Conservation (phyloP, 805 yeast genomes). For the Danielia reshetovae region DNA sequence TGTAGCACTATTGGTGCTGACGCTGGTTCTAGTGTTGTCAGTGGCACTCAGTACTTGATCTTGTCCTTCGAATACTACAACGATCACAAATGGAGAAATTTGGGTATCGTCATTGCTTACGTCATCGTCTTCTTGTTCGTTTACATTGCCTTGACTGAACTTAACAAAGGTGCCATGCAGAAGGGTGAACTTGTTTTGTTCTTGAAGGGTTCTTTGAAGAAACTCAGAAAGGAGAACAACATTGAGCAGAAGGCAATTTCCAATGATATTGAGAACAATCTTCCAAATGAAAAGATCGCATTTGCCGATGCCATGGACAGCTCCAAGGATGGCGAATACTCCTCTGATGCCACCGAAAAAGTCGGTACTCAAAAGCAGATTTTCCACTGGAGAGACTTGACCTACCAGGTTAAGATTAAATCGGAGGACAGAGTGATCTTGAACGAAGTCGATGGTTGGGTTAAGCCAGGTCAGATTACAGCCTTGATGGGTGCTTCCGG, state of each 20-base stretch:
- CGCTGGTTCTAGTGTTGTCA: conserved; percentile 49
- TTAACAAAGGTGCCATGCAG: conserved; percentile 46
- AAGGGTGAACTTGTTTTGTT: conserved; percentile 36
- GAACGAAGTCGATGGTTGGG: conserved; percentile 54
- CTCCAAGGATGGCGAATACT: conserved; percentile 8
- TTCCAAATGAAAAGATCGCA: conserved; percentile 25
- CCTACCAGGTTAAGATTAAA: conserved; percentile 35
- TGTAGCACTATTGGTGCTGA: conserved; percentile 61
- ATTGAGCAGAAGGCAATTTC: conserved; percentile 19
- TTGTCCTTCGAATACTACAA: conserved; percentile 48
- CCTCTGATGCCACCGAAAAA: conserved; percentile 9
- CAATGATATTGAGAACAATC: conserved; percentile 36
- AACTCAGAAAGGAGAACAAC: conserved; percentile 33
- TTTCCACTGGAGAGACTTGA: conserved; percentile 38
- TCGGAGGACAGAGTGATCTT: conserved; percentile 38
- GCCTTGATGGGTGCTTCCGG: conserved; percentile 87
- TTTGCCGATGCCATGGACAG: conserved; percentile 28
- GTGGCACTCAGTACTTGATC: conserved; percentile 56
- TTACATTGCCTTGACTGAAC: conserved; percentile 33
- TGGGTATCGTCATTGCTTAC: conserved; percentile 61
- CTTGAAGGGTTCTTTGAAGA: conserved; percentile 39
- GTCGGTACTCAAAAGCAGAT: conserved; percentile 15
- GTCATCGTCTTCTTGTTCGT: conserved; percentile 37
- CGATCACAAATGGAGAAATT: conserved; percentile 74
- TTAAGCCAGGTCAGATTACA: conserved; percentile 75